phyloP scores from a whole-genome alignment of 768 basidiomycete species.

The Boletus rubescentipes region DNA sequence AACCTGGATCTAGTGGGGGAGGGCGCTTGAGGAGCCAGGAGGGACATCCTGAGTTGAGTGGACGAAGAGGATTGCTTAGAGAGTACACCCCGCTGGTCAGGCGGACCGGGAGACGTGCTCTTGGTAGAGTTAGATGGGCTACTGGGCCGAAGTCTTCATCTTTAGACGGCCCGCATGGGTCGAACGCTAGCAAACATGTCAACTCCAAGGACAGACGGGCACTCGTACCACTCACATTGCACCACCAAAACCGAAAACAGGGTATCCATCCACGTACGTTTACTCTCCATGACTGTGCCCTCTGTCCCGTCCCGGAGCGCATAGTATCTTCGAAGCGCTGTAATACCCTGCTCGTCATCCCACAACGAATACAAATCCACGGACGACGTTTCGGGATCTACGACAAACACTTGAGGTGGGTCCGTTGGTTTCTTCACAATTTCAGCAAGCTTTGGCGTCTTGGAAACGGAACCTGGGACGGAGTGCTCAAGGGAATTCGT shows the following conservation, averaged over 20 bases:
- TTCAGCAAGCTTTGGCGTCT: slow-evolving; percentile 23
- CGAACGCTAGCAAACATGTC: slow-evolving; percentile 50
- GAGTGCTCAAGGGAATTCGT: slow-evolving; percentile 27
- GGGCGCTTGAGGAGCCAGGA: slow-evolving; percentile 83
- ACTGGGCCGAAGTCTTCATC: slow-evolving; percentile 33
- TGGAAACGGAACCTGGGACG: slow-evolving; percentile 25
- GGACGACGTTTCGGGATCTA: slow-evolving; percentile 54
- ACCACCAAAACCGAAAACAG: slow-evolving; percentile 70
- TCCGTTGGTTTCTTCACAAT: slow-evolving; percentile 25
- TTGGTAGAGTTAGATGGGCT: slow-evolving; percentile 31
- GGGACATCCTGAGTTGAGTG: slow-evolving; percentile 41
- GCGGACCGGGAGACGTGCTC: slow-evolving; percentile 27
- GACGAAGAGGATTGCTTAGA: slow-evolving; percentile 38
- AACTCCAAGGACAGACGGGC: not conserved
- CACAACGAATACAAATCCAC: slow-evolving; percentile 47
- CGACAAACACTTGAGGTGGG: slow-evolving; percentile 48
- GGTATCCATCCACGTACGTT: slow-evolving; percentile 65
- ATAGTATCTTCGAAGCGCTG: slow-evolving; percentile 63
- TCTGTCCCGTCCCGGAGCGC: slow-evolving; percentile 69
- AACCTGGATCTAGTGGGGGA: slow-evolving; percentile 70
- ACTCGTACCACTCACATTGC: slow-evolving; percentile 53
- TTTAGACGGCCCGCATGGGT: too few species aligned
- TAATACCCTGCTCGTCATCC: slow-evolving; percentile 70
- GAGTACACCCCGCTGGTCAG: slow-evolving; percentile 29
- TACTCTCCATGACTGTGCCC: slow-evolving; percentile 64